A percentile compares a stretch with the other conserved stretches of the same genome.
These are phyloP conservation scores for Larix kaempferi DNA, from an alignment of 75 land plant genomes.

Conservation along the genomic window DNA sequence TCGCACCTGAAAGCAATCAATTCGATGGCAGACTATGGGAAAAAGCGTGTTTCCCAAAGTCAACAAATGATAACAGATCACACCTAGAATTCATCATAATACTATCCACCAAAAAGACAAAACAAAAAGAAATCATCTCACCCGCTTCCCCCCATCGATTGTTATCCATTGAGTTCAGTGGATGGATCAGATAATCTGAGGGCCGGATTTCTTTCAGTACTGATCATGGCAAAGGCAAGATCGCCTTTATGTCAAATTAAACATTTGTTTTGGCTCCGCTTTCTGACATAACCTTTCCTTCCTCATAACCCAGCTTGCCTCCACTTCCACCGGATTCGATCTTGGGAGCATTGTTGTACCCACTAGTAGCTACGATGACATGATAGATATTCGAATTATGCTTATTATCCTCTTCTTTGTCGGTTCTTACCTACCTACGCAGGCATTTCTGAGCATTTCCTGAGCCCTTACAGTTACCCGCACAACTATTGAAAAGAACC, in stretches of 20 bases:
- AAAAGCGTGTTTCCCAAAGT: slow-evolving; percentile 7
- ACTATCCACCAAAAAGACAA: neutral
- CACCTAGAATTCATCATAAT: slow-evolving; percentile 9
- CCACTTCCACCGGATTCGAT: too few species aligned
- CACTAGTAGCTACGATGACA: neutral
- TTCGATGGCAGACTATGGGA: slow-evolving; percentile 5
- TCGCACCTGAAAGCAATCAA: neutral
- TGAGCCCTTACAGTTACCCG: too few species aligned
- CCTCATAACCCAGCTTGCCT: too few species aligned
- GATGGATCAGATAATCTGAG: slow-evolving; percentile 6
- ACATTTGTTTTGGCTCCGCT: neutral
- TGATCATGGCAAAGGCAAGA: neutral
- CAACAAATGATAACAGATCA: slow-evolving; percentile 8
- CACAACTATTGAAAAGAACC: too few species aligned
- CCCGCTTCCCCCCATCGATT: neutral
- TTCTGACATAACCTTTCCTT: neutral
- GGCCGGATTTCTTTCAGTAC: neutral
- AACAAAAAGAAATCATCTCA: slow-evolving; percentile 12
- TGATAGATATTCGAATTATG: too few species aligned
- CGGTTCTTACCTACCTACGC: neutral
- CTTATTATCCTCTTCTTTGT: neutral
- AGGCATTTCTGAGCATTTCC: too few species aligned
- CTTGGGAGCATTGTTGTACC: neutral
- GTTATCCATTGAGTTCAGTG: slow-evolving; percentile 8
- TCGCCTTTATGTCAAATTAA: slow-evolving; percentile 8